A percentile compares a stretch with the other conserved stretches of the same genome.
Conservation (phyloP, 768 basidiomycete genomes). For the Boletus rubescentipes region DNA sequence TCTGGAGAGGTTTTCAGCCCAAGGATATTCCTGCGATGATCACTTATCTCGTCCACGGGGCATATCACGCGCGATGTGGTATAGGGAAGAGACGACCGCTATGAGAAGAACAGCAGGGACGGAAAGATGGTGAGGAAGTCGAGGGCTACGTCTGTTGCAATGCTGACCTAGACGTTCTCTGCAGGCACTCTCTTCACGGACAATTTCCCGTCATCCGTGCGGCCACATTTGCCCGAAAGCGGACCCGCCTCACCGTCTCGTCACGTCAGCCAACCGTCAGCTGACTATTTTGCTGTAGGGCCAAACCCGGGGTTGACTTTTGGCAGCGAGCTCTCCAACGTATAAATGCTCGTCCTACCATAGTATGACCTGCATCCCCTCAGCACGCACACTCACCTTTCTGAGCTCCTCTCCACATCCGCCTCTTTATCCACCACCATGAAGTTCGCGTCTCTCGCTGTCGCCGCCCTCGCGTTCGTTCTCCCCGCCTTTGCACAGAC, state of each 20-base stretch:
- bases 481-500: conserved; percentile 19
- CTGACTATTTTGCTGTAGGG: background rate
- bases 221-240: background rate
- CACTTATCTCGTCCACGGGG: background rate
- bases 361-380: background rate
- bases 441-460: conserved; percentile 23
- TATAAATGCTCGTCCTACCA: conserved; percentile 15
- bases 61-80: background rate
- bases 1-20: background rate
- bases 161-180: background rate
- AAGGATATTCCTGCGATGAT: background rate
- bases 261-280: conserved; percentile 3
- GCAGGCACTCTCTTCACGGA: too few relatives aligned
- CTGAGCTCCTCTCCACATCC: background rate
- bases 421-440: conserved; percentile 8
- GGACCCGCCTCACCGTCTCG: too few relatives aligned
- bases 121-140: background rate
- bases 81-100: background rate
- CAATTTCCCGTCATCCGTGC: background rate
- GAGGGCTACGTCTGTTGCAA: too few relatives aligned
- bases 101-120: conserved; percentile 10
- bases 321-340: conserved; percentile 1
- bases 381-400: background rate
- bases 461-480: conserved; percentile 10
- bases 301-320: background rate